Evolutionary conservation across 2,329 filamentous ascomycete species (phyloP), one percentile per base, ranked within the genome.

Genomic region (Colletotrichum phormii): DNA sequence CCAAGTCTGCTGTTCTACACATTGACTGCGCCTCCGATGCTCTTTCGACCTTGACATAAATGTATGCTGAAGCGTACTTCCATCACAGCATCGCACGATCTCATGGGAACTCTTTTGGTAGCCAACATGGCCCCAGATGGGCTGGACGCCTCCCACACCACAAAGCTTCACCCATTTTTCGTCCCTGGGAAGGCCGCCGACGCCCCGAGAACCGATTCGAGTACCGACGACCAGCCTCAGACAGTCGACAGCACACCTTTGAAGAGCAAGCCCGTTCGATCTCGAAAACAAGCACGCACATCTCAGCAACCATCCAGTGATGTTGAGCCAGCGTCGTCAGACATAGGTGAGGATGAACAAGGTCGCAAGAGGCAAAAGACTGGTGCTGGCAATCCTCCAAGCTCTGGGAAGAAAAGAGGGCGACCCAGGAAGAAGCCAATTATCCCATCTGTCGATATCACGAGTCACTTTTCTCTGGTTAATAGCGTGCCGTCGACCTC

Each of bases 131-230:
- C 81, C 75, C 82, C 82, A 67, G 81, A 82, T 77, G 81, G 78
- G 68, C 75, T 80, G 64, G 78, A 77, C 72, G 82, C 82, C 67
- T 77, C 79, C 51, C 76, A 78, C 29, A 11, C 42, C 42, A 86
- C 84, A 77, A 89, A 87, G 75, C 77, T 90, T 49, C 89, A 90
- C 75, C 89, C 89, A 22, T 89, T 90, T 80, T 90, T 90, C 77
- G 77, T 81, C 1, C 79, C 80, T 35, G 68, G 69, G 31, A 70
- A 64, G 26, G 63, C 13, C n/a, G 42, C 35, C 62, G 54, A 70
- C 5, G 31, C 58, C 7, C 42, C 42, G 51, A 54, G 35, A 18
- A 12, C 51, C 49, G 59, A 64, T 9, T 33, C 62, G 24, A 61
- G 31, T 24, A n/a, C 37, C 15, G 22, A 35, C 33, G 68, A 67